phyloP scores from a whole-genome alignment of 495 filamentous ascomycete genomes.

The Aspergillus mulundensis region DNA sequence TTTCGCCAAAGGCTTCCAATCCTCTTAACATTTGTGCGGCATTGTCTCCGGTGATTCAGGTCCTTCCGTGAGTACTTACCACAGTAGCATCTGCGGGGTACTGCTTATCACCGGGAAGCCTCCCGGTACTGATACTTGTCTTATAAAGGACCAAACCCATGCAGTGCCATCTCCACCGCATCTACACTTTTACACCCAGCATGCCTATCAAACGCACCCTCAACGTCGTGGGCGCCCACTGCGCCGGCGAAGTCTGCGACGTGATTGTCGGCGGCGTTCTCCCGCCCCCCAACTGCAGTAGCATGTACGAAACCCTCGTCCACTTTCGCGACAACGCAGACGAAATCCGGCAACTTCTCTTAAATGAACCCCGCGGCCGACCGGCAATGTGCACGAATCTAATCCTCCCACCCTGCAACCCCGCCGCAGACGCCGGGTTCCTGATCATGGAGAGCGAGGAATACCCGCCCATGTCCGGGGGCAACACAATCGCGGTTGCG shows the following conservation, averaged over 20 bases:
- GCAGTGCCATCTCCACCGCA: no score
- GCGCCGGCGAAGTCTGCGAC: constrained; percentile 5
- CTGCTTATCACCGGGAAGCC: no score
- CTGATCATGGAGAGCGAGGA: constrained; percentile 40
- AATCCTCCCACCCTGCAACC: constrained; percentile 32
- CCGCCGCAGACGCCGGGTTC: constrained; percentile 33
- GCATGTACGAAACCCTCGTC: constrained; percentile 25
- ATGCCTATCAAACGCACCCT: neutral
- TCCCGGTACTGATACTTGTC: no score
- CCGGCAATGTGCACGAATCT: constrained; percentile 32
- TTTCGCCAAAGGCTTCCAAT: no score
- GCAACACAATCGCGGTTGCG: constrained; percentile 32
- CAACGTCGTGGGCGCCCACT: neutral
- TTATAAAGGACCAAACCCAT: no score
- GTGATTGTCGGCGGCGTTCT: constrained; percentile 21
- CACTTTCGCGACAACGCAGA: constrained; percentile 10
- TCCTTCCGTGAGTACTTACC: no score
- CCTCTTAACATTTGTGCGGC: no score
- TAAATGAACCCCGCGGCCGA: constrained; percentile 37
- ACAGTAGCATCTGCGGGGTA: no score
- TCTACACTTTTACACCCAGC: no score
- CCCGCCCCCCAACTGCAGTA: constrained; percentile 13
- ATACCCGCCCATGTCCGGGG: constrained; percentile 36
- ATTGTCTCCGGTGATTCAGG: no score
- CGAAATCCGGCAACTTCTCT: constrained; percentile 27